Conservation (phyloP, 306 rosid species). For the Cyclanthera cordifolia region DNA sequence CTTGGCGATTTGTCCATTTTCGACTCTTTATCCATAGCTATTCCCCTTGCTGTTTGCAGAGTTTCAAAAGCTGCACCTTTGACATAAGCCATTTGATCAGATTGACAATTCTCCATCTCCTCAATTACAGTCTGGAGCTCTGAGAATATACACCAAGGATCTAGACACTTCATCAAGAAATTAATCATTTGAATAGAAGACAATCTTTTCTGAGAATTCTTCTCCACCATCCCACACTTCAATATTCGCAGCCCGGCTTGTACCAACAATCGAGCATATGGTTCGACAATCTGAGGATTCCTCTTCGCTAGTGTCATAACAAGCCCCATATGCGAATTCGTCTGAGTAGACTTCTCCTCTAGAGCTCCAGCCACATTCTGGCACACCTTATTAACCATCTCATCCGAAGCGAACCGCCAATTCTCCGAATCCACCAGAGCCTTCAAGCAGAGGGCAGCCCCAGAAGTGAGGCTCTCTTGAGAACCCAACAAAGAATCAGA, state of each 20-base stretch:
- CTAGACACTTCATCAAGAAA: constrained; percentile 66
- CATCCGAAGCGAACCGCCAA: constrained; percentile 80
- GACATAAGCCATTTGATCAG: constrained; percentile 66
- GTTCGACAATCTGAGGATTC: constrained; percentile 66
- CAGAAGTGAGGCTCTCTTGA: constrained; percentile 65
- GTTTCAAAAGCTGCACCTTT: constrained; percentile 85
- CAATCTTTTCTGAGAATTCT: constrained; percentile 65
- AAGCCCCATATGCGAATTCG: constrained; percentile 64
- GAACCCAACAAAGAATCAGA: constrained; percentile 58
- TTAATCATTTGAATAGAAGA: constrained; percentile 70
- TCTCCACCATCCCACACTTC: constrained; percentile 38
- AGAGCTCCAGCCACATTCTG: constrained; percentile 71
- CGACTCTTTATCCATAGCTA: constrained; percentile 32
- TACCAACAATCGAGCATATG: constrained; percentile 67
- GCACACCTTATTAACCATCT: constrained; percentile 75
- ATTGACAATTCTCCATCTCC: constrained; percentile 69
- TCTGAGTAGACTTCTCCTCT: constrained; percentile 56
- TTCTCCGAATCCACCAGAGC: constrained; percentile 82
- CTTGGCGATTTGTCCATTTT: constrained; percentile 36
- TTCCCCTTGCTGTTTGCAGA: constrained; percentile 61
- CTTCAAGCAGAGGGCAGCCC: constrained; percentile 74
- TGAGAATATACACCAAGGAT: constrained; percentile 60
- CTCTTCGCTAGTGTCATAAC: constrained; percentile 73
- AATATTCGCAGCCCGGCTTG: constrained; percentile 53
- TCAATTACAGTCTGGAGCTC: constrained; percentile 55